Percentiles rank a stretch among this genome's conserved stretches.
These are phyloP conservation scores for Aspergillus nomiae DNA, from an alignment of 2,329 filamentous ascomycete species.

Conservation along the genomic window DNA sequence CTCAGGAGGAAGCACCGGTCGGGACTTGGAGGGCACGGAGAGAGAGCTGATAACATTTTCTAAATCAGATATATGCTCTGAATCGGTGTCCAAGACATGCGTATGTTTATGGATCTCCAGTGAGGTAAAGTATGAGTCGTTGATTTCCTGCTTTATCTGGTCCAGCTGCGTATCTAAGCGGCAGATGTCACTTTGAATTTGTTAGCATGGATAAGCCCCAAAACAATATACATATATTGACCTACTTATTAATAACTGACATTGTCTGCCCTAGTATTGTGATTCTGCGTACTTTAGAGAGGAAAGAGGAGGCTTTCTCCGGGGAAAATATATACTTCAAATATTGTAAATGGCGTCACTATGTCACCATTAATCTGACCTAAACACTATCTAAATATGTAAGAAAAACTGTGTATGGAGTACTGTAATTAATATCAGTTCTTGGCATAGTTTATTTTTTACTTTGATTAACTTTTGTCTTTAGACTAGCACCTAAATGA, in stretches of 20 bases:
- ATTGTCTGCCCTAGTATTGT: constrained; percentile 1
- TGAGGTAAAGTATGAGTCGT: constrained; percentile 15
- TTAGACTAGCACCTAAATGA: no score
- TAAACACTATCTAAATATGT: neutral
- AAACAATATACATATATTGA: neutral
- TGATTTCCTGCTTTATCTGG: constrained; percentile 52
- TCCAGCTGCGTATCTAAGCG: constrained; percentile 61
- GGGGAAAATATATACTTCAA: neutral
- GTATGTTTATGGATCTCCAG: constrained; percentile 23
- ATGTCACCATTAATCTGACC: neutral
- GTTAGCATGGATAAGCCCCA: neutral
- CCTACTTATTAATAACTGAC: constrained; percentile 17
- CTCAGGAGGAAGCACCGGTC: constrained; percentile 61
- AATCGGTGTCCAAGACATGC: constrained; percentile 11
- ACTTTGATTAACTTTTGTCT: neutral
- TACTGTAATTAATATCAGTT: neutral
- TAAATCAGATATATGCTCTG: constrained; percentile 52
- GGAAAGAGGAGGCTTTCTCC: neutral
- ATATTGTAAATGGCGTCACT: neutral
- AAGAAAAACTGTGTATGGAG: neutral
- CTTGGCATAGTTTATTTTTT: neutral
- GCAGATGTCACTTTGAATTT: constrained; percentile 52
- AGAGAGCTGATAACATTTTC: constrained; percentile 70
- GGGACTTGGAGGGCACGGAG: constrained; percentile 68
- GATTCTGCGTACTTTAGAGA: neutral